phyloP scores from a whole-genome alignment of 179 eudicot genomes.

The Camellia oleifera region DNA sequence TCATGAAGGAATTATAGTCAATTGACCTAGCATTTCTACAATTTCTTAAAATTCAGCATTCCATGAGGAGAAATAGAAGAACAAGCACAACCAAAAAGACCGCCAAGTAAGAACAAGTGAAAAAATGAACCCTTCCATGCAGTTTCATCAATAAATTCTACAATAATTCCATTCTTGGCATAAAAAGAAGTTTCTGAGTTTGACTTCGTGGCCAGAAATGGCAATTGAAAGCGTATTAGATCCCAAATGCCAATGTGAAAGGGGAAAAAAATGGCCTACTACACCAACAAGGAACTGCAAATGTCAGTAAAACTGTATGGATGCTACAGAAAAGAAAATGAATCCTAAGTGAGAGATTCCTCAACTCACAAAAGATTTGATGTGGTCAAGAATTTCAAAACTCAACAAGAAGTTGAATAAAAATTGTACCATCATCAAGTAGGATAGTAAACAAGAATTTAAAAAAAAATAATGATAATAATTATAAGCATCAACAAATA shows the following conservation, averaged over 20 bases:
- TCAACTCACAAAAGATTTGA: neutral
- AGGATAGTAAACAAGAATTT: neutral
- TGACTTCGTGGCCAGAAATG: neutral
- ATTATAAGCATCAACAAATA: constrained; percentile 1
- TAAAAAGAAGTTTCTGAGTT: neutral
- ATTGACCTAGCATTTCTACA: neutral
- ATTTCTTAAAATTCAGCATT: neutral
- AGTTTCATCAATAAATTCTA: neutral
- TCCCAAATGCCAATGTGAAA: neutral
- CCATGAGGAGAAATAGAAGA: neutral
- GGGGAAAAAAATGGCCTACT: neutral
- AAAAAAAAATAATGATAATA: neutral
- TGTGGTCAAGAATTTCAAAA: neutral
- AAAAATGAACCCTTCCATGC: neutral
- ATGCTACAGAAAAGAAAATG: neutral
- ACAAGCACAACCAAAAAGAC: neutral
- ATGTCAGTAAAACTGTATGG: neutral
- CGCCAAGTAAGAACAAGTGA: neutral
- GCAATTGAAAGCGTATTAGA: neutral
- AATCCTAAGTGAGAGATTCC: neutral
- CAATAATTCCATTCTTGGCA: neutral
- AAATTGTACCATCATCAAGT: neutral
- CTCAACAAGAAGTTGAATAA: neutral
- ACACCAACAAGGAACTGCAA: neutral
- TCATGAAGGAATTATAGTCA: neutral